These are phyloP conservation scores for Podila verticillata DNA, from an alignment of 192 early-diverging fungal genomes.

Conservation along the genomic window DNA sequence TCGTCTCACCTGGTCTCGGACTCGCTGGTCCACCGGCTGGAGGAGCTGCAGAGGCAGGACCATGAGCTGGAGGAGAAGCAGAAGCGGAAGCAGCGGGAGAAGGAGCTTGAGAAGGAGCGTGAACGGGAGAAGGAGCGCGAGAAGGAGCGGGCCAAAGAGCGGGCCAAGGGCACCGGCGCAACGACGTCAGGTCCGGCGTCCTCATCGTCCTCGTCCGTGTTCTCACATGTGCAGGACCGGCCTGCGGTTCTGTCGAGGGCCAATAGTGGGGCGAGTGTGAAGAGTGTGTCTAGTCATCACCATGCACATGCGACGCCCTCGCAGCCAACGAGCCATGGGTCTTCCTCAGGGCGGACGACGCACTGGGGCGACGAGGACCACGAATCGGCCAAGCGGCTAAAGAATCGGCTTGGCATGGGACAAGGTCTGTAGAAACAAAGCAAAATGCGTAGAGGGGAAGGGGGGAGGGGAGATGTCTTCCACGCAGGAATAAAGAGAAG, in stretches of 20 bases:
- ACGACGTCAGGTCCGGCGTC: background rate
- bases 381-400: constrained; percentile 18
- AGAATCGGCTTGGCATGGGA: constrained; percentile 21
- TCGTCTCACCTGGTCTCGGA: constrained; percentile 24
- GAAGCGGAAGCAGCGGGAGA: constrained; percentile 17
- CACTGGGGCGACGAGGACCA: constrained; percentile 24
- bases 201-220: background rate
- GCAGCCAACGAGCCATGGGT: constrained; percentile 17
- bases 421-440: constrained; percentile 17
- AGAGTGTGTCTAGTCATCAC: constrained; percentile 16
- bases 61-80: constrained; percentile 33
- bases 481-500: background rate
- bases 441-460: background rate
- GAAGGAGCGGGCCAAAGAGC: background rate
- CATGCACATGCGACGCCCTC: background rate
- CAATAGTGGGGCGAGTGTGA: constrained; percentile 44
- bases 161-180: background rate
- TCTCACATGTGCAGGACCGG: constrained; percentile 7
- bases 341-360: background rate
- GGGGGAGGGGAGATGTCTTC: background rate
- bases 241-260: constrained; percentile 28
- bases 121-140: background rate
- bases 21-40: constrained; percentile 38
- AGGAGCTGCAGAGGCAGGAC: constrained; percentile 43
- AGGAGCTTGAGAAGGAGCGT: constrained; percentile 5